A percentile compares a stretch with the other conserved stretches of the same genome.
Evolutionary conservation across 176 grass and related monocot species (phyloP).

Genomic region (Zoysia japonica): DNA sequence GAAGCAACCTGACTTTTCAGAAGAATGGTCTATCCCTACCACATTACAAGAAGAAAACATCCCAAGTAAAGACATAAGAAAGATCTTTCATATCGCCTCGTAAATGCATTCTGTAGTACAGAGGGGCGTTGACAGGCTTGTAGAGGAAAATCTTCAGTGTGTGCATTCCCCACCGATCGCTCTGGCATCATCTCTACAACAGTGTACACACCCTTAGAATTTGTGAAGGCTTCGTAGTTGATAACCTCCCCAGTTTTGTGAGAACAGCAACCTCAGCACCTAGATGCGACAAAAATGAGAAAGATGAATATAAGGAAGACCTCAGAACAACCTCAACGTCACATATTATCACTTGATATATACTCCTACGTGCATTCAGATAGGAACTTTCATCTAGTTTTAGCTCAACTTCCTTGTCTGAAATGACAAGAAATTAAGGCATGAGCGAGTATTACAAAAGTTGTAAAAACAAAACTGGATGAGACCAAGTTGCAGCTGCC

Average conservation of each 20-base stretch:
- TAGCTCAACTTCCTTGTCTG: too few relatives aligned
- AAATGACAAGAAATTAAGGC: too few relatives aligned
- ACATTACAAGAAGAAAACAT: too few relatives aligned
- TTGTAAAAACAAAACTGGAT: too few relatives aligned
- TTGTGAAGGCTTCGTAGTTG: constrained; percentile 93
- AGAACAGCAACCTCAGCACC: constrained; percentile 90
- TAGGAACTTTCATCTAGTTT: too few relatives aligned
- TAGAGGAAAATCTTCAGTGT: constrained; percentile 78
- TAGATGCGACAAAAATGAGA: constrained; percentile 17
- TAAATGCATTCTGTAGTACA: constrained; percentile 51
- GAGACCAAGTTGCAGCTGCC: too few relatives aligned
- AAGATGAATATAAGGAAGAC: background rate
- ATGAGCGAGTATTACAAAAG: too few relatives aligned
- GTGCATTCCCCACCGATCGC: constrained; percentile 79
- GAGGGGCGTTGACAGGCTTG: constrained; percentile 56
- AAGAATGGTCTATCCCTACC: too few relatives aligned
- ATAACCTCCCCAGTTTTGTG: constrained; percentile 83
- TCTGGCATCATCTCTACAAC: constrained; percentile 92
- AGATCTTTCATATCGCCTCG: too few relatives aligned
- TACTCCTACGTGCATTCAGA: too few relatives aligned
- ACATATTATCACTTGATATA: background rate
- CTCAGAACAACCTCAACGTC: background rate
- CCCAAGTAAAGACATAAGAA: too few relatives aligned
- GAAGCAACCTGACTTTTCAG: too few relatives aligned
- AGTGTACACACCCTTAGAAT: constrained; percentile 68